Conservation (phyloP, 257 asterid genomes). For the Plantago major region DNA sequence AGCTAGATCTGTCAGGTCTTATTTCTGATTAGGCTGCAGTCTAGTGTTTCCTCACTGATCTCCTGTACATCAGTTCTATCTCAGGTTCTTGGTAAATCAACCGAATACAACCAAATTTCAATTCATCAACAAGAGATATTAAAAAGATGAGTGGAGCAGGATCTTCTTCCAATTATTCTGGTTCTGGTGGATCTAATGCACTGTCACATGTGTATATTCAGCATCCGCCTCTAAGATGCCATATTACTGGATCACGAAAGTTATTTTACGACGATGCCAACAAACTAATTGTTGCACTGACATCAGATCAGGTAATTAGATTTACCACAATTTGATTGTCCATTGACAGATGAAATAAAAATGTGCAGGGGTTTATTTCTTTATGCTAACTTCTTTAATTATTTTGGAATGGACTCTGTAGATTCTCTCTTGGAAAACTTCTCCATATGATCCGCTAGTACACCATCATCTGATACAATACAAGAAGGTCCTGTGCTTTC, state of each 20-base stretch:
- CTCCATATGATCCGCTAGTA: conserved; percentile 64
- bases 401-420: conserved; percentile 26
- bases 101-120: conserved; percentile 16
- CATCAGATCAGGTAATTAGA: conserved; percentile 66
- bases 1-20: conserved; percentile 4
- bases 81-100: conserved; percentile 4
- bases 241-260: conserved; percentile 52
- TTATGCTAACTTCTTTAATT: conserved; percentile 22
- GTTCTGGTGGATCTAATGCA: conserved; percentile 72
- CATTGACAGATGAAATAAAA: no score
- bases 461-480: conserved; percentile 66
- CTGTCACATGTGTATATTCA: conserved; percentile 77
- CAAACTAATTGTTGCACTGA: conserved; percentile 59
- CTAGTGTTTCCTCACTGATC: not conserved
- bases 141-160: conserved; percentile 54
- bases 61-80: conserved; percentile 6
- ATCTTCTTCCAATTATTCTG: conserved; percentile 57
- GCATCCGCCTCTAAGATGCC: conserved; percentile 75
- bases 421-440: conserved; percentile 83
- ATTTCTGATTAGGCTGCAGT: conserved; percentile 8
- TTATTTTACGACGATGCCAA: conserved; percentile 77
- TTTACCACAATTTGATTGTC: conserved; percentile 5
- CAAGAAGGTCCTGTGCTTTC: conserved; percentile 78
- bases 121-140: conserved; percentile 18
- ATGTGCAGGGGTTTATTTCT: conserved; percentile 5